Percentiles rank a stretch among this genome's conserved stretches.
These are phyloP conservation scores for Cladosporium cucumerinum DNA, from an alignment of 2,329 filamentous ascomycete species.

Conservation along the genomic window DNA sequence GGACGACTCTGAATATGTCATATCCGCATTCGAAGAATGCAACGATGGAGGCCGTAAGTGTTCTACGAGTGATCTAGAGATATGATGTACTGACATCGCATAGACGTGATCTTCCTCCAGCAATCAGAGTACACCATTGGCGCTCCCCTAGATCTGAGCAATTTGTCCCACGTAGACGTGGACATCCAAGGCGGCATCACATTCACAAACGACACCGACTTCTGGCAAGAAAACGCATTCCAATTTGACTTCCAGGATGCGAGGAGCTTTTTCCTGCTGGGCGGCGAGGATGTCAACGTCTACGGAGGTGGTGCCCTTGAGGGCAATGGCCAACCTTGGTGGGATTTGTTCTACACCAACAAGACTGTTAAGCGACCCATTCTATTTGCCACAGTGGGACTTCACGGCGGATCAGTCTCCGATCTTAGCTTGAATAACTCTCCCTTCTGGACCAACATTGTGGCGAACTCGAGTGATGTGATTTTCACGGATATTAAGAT, in stretches of 20 bases:
- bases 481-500: conserved; percentile 63
- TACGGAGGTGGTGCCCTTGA: conserved; percentile 63
- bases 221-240: conserved; percentile 65
- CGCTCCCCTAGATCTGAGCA: conserved; percentile 63
- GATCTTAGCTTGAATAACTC: conserved; percentile 60
- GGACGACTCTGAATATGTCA: conserved; percentile 52
- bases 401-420: conserved; percentile 57
- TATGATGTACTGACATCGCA: not conserved
- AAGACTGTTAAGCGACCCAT: conserved; percentile 58
- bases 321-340: conserved; percentile 64
- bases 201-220: conserved; percentile 65
- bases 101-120: conserved; percentile 53
- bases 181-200: conserved; percentile 58
- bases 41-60: conserved; percentile 55
- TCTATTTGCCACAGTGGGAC: conserved; percentile 55
- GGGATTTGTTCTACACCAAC: conserved; percentile 58
- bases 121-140: conserved; percentile 59
- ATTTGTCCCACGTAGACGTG: conserved; percentile 62
- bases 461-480: conserved; percentile 63
- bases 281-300: conserved; percentile 64
- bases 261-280: conserved; percentile 64
- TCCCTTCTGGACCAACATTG: conserved; percentile 61
- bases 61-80: not conserved
- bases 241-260: conserved; percentile 64
- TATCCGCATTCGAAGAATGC: conserved; percentile 56